A percentile compares a stretch with the other conserved stretches of the same genome.
These are phyloP conservation scores for Millerozyma acaciae DNA, from an alignment of 805 yeast genomes.

Conservation along the genomic window DNA sequence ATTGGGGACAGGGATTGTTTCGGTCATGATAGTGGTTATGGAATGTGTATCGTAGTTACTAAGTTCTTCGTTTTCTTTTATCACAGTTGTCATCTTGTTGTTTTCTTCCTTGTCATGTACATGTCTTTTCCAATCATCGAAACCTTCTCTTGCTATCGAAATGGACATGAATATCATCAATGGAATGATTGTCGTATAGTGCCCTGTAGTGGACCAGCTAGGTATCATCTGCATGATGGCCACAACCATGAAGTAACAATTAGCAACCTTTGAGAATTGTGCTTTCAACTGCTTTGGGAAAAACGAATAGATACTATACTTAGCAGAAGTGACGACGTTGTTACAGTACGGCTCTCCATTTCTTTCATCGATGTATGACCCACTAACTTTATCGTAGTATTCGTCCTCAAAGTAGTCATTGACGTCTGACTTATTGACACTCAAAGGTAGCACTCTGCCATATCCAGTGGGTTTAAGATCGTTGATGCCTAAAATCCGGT, in stretches of 20 bases:
- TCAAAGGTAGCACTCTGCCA: conserved; percentile 76
- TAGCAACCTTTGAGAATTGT: conserved; percentile 91
- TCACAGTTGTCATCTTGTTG: conserved; percentile 33
- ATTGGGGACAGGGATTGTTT: conserved; percentile 23
- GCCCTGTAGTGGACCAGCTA: conserved; percentile 95
- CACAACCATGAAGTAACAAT: conserved; percentile 82
- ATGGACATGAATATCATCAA: conserved; percentile 79
- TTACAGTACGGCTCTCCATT: conserved; percentile 53
- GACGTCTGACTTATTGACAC: conserved; percentile 37
- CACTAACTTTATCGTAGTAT: conserved; percentile 17
- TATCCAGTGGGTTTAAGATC: conserved; percentile 51
- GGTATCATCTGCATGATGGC: conserved; percentile 96
- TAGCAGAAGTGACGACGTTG: conserved; percentile 80
- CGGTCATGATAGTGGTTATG: conserved; percentile 36
- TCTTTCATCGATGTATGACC: conserved; percentile 65
- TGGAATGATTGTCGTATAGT: conserved; percentile 90
- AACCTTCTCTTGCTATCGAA: conserved; percentile 89
- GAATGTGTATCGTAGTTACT: conserved; percentile 33
- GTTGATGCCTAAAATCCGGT: conserved; percentile 43
- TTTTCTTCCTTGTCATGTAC: conserved; percentile 83
- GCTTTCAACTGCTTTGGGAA: conserved; percentile 85
- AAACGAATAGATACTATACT: conserved; percentile 76
- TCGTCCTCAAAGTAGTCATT: conserved; percentile 27
- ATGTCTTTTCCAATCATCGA: conserved; percentile 87
- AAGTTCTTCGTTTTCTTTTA: conserved; percentile 29